Percentiles rank a stretch among this genome's conserved stretches.
phyloP scores from a whole-genome alignment of 148 eudicot species.

The Tetragonia tetragonoides region DNA sequence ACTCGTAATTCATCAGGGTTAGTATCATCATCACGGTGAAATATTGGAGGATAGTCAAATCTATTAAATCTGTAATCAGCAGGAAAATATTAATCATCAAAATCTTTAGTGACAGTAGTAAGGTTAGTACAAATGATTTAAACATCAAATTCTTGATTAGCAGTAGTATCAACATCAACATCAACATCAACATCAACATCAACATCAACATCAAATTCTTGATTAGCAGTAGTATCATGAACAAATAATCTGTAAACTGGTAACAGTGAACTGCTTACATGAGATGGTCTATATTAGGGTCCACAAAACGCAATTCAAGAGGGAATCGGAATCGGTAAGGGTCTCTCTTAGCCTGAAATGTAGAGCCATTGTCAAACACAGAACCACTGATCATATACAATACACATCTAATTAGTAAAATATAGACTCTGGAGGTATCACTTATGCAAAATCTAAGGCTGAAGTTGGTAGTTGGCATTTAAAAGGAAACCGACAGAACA shows the following conservation, averaged over 20 bases:
- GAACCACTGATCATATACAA: background rate
- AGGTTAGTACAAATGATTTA: conserved; percentile 3
- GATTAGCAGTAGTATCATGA: conserved; percentile 6
- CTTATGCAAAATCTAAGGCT: background rate
- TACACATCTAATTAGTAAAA: background rate
- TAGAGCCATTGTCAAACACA: conserved; percentile 19
- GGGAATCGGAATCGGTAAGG: conserved; percentile 97
- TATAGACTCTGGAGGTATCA: background rate
- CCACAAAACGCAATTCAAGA: conserved; percentile 91
- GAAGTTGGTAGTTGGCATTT: background rate
- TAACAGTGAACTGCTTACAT: conserved; percentile 52
- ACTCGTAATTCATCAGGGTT: conserved; percentile 87
- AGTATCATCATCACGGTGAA: conserved; percentile 87
- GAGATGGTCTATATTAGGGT: conserved; percentile 94
- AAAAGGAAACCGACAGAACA: background rate
- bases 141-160: background rate
- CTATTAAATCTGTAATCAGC: conserved; percentile 79
- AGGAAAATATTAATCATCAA: conserved; percentile 18
- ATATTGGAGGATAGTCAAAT: conserved; percentile 90
- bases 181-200: too few species aligned
- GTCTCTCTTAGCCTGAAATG: conserved; percentile 95
- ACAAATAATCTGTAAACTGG: background rate
- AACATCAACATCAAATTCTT: conserved; percentile 6
- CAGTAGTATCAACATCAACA: conserved; percentile 10
- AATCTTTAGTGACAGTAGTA: background rate